These are phyloP conservation scores for Fraxinus sp. DNA, from an alignment of 305 asterid genomes.

Conservation along the genomic window DNA sequence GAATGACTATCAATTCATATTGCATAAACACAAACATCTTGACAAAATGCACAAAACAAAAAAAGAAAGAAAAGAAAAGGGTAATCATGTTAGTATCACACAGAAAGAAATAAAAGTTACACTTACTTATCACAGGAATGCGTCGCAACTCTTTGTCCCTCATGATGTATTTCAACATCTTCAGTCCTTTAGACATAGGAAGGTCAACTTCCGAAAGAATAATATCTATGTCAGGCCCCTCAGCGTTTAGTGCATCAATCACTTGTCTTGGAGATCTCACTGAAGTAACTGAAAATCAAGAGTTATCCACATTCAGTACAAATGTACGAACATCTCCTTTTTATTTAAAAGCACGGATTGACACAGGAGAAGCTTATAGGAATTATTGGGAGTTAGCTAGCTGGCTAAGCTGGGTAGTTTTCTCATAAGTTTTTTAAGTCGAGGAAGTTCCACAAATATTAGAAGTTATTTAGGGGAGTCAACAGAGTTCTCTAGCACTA, in stretches of 20 bases:
- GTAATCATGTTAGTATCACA: neutral
- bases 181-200: conserved; percentile 73
- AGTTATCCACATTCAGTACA: conserved; percentile 7
- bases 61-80: neutral
- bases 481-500: neutral
- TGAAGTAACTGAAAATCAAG: conserved; percentile 54
- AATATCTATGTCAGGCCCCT: conserved; percentile 74
- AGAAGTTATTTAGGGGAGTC: neutral
- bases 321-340: neutral
- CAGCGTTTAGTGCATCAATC: conserved; percentile 77
- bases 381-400: neutral
- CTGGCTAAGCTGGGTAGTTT: neutral
- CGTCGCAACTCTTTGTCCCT: conserved; percentile 69
- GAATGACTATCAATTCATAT: neutral
- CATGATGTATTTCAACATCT: conserved; percentile 69
- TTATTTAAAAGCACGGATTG: conserved; percentile 11
- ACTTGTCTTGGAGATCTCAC: conserved; percentile 82
- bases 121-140: conserved; percentile 84
- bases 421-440: neutral
- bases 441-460: neutral
- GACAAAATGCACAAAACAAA: neutral
- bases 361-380: neutral
- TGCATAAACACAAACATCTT: neutral
- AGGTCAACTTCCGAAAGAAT: conserved; percentile 84
- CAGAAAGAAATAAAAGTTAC: neutral